Evolutionary conservation across 2,329 filamentous ascomycete species (phyloP).

Genomic region (Blumeria graminis): DNA sequence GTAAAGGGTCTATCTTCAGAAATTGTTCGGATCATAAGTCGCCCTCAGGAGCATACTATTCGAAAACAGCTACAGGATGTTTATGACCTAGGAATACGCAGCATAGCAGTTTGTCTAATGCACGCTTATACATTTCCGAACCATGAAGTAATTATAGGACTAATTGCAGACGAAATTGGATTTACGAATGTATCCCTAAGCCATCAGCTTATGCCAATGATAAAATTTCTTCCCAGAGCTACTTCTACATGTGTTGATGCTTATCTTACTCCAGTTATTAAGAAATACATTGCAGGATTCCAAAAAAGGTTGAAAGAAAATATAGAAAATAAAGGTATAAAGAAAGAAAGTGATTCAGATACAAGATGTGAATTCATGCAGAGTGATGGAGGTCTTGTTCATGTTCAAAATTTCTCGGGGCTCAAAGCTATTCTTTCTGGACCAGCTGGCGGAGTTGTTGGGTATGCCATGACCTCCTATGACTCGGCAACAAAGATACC

Average conservation of each 20-base stretch:
- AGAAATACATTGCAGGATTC: slow-evolving; percentile 52
- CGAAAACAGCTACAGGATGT: no score
- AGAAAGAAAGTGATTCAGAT: slow-evolving; percentile 35
- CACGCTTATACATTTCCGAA: no score
- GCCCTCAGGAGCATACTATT: no score
- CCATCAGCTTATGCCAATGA: no score
- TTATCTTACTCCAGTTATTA: slow-evolving; percentile 47
- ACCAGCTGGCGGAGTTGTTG: slow-evolving; percentile 79
- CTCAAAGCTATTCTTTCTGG: slow-evolving; percentile 69
- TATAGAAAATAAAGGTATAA: slow-evolving; percentile 51
- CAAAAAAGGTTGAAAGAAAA: slow-evolving; percentile 60
- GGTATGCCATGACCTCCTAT: slow-evolving; percentile 78
- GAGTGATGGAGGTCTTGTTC: slow-evolving; percentile 35
- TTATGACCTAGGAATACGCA: no score
- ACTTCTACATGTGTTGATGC: slow-evolving; percentile 53
- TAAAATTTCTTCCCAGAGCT: slow-evolving; percentile 24
- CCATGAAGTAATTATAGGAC: no score
- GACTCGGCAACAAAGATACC: slow-evolving; percentile 60
- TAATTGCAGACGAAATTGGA: no score
- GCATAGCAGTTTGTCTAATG: no score
- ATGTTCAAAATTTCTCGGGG: slow-evolving; percentile 63
- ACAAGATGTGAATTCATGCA: slow-evolving; percentile 92
- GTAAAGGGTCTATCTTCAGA: slow-evolving; percentile 53
- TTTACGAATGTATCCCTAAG: no score
- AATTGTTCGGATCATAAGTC: slow-evolving; percentile 40